phyloP scores from a whole-genome alignment of 2,329 filamentous ascomycete genomes.

The Colletotrichum sp. region DNA sequence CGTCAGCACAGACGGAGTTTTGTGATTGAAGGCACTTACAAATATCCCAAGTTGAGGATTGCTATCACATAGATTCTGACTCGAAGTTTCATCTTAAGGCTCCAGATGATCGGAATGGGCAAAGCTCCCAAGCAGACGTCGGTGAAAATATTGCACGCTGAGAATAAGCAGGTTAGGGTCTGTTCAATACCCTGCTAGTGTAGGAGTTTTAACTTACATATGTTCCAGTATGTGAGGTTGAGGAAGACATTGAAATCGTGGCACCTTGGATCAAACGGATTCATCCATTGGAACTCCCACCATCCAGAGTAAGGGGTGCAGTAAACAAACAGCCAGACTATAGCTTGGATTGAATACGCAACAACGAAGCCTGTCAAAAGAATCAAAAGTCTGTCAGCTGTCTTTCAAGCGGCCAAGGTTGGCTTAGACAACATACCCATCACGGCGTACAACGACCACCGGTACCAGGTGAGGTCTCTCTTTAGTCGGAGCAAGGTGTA shows the following conservation, averaged over 20 bases:
- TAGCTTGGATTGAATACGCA: constrained; percentile 24
- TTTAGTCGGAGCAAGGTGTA: constrained; percentile 24
- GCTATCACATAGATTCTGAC: constrained; percentile 30
- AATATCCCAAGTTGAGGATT: constrained; percentile 35
- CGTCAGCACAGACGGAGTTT: neutral
- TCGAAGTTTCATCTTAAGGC: constrained; percentile 29
- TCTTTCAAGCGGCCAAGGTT: neutral
- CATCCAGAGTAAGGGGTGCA: constrained; percentile 27
- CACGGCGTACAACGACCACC: constrained; percentile 23
- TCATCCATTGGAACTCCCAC: constrained; percentile 30
- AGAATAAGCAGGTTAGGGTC: no score
- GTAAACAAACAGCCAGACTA: constrained; percentile 27
- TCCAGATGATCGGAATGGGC: constrained; percentile 35
- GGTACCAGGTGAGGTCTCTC: constrained; percentile 25
- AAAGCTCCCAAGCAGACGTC: constrained; percentile 32
- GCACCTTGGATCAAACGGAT: constrained; percentile 25
- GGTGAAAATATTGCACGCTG: constrained; percentile 32
- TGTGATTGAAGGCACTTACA: constrained; percentile 21
- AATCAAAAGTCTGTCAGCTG: neutral
- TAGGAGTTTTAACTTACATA: constrained; percentile 8
- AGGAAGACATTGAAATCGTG: constrained; percentile 24
- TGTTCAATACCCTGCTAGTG: no score
- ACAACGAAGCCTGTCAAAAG: constrained; percentile 18
- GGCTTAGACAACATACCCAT: constrained; percentile 16
- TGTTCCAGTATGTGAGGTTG: constrained; percentile 26